Conservation (phyloP, 2,329 filamentous ascomycete genomes). For the Clarireedia paspali region DNA sequence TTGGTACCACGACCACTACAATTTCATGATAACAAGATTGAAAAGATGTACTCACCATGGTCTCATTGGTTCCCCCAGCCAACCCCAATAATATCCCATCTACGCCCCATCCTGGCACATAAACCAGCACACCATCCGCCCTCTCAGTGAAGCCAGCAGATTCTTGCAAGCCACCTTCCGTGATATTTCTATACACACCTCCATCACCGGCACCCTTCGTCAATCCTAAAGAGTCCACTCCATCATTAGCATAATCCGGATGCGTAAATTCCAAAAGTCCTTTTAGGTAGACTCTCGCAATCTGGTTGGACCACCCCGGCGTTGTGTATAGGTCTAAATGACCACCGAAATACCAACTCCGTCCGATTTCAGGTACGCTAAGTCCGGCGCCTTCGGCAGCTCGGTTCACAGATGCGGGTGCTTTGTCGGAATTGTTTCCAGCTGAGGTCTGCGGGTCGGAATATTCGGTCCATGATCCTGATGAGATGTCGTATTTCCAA, state of each 20-base stretch:
- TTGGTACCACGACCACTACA: no score
- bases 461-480: constrained; percentile 55
- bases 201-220: constrained; percentile 49
- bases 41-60: constrained; percentile 46
- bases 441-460: constrained; percentile 51
- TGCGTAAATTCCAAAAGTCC: constrained; percentile 71
- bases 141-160: constrained; percentile 61
- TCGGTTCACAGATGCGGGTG: constrained; percentile 52
- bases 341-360: constrained; percentile 74
- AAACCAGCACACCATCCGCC: constrained; percentile 65
- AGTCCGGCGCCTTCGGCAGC: constrained; percentile 68
- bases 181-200: constrained; percentile 67
- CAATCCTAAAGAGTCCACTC: constrained; percentile 46
- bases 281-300: constrained; percentile 60
- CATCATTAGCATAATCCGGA: constrained; percentile 58
- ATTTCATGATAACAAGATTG: background rate
- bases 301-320: constrained; percentile 58
- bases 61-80: constrained; percentile 61
- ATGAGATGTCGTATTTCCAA: constrained; percentile 62
- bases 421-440: constrained; percentile 53
- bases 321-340: constrained; percentile 48
- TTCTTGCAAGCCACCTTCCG: constrained; percentile 59
- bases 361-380: constrained; percentile 59
- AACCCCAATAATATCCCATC: constrained; percentile 65
- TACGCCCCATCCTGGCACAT: constrained; percentile 66